Conservation (phyloP, 2,329 filamentous ascomycete species). For the Lizonia empirigonia region DNA sequence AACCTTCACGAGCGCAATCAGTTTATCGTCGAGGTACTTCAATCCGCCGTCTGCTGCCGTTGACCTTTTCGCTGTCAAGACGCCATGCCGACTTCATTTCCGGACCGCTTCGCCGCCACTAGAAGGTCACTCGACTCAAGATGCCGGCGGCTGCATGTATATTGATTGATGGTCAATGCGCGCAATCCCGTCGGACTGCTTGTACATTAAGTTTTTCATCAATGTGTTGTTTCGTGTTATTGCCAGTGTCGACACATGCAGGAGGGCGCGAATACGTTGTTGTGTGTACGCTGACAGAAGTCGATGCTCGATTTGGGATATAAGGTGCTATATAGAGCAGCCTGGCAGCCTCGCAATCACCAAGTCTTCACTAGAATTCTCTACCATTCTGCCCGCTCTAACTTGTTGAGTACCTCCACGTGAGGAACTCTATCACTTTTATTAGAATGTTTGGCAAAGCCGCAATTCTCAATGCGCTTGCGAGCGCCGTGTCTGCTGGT, state of each 20-base stretch:
- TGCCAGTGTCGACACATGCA: constrained; percentile 12
- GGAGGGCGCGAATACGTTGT: constrained; percentile 14
- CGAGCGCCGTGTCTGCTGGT: constrained; percentile 43
- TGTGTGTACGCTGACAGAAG: constrained; percentile 14
- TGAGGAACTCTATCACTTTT: not conserved
- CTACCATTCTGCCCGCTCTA: not conserved
- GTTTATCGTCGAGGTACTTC: not conserved
- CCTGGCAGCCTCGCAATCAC: not conserved
- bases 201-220: constrained; percentile 19
- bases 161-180: constrained; percentile 43
- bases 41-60: not conserved
- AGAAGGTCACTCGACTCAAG: constrained; percentile 16
- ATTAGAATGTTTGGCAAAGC: constrained; percentile 41
- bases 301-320: not conserved
- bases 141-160: constrained; percentile 40
- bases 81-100: constrained; percentile 4
- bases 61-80: no score
- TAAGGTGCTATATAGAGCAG: constrained; percentile 29
- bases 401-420: not conserved
- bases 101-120: constrained; percentile 46
- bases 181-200: constrained; percentile 20
- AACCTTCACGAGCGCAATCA: not conserved
- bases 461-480: constrained; percentile 36
- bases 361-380: not conserved
- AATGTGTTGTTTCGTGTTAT: constrained; percentile 28